Base-by-base conservation (phyloP, 441 rosid genomes). In the Euphorbia schlechtendalii region DNA sequence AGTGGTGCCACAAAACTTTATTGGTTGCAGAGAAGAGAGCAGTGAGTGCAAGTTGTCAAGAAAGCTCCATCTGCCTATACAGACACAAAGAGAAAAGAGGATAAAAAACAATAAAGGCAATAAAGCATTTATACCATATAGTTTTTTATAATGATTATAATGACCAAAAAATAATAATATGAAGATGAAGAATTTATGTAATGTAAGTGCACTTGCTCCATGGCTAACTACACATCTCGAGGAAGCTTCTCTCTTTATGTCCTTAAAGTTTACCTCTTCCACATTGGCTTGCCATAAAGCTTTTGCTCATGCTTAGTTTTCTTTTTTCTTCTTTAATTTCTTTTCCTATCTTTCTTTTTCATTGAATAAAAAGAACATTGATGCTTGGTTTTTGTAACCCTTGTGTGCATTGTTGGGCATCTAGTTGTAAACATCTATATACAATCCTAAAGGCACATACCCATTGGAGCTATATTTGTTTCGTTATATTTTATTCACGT, bases 191-290 rank as follows among this genome's bases (percentile, higher is more conserved):
- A 32, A 32, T 32, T 32, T n/a, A n/a, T n/a, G n/a, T 32, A 2
- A 32, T 32, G 34, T 32, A 32, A 32, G 82, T 70, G 56, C 77
- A 54, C 83, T 71, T n/a, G n/a, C n/a, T 32, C 34, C 34, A 32
- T 32, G 34, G 34, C 34, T 32, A 32, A 2, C 58, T 79, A 54
- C 84, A 67, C 76, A 77, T 76, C 71, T 83, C 89, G 93, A 87
- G 86, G 94, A 85, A 85, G 94, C 94, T 87, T 85, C 91, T 73
- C 48, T 54, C 86, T 80, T 80, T 76, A 66, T 68, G 68, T 32
- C 17, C 68, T 9, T 67, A 64, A 68, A 78, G 69, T 34, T 52
- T 13, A 45, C 38, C 11, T n/a, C 15, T 2, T 41, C 30, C 27
- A 3, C 11, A 27, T 8, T 60, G 56, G 21, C 72, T 27, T 24